Evolutionary conservation across 768 basidiomycete genomes (phyloP), one percentile per base, ranked within the genome.

Genomic region (Cyclocybe aegerita): DNA sequence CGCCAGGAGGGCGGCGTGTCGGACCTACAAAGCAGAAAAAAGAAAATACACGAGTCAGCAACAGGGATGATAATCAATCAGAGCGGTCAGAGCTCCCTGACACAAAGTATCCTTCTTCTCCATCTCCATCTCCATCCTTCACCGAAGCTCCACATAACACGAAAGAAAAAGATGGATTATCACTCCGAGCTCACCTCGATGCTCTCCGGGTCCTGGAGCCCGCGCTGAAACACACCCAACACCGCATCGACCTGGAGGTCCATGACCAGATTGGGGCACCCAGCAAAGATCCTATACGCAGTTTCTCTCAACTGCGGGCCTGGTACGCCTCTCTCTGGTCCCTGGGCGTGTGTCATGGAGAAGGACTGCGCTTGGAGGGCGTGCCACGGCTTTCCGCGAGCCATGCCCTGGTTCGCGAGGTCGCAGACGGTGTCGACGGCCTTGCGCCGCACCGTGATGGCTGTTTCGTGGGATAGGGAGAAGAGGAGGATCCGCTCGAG

Each of bases 381-480:
- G 60, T 90, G 88, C 90, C 90, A 93, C 2, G 88, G 89, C 7
- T 88, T 68, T 0, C 90, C 90, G 1, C 88, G 77, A 11, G 66
- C 63, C 86, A 92, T 89, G 9, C 81, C 80, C 50, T 87, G 81
- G 48, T 85, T 86, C 5, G 90, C 85, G 29, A 92, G 69, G 58
- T 92, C 90, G 52, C 81, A 83, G 16, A 87, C 76, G 1, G 89
- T 87, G 59, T 92, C 89, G 10, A 87, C 85, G 2, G 81, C 74
- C 65, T 88, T 89, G 12, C 80, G 76, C 11, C 88, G 74, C 9
- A 90, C 88, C n/a, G 71, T 65, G 11, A 73, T 60, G 4, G 76
- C 66, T 0, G 74, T 74, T 58, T 92, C 89, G 47, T 85, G 79
- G 0, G 78, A 70, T 16, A 92, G 75, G 0, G 86, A 82, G 56